Base-by-base conservation (phyloP, 495 filamentous ascomycete species). In the Penicillium simplicissimum region DNA sequence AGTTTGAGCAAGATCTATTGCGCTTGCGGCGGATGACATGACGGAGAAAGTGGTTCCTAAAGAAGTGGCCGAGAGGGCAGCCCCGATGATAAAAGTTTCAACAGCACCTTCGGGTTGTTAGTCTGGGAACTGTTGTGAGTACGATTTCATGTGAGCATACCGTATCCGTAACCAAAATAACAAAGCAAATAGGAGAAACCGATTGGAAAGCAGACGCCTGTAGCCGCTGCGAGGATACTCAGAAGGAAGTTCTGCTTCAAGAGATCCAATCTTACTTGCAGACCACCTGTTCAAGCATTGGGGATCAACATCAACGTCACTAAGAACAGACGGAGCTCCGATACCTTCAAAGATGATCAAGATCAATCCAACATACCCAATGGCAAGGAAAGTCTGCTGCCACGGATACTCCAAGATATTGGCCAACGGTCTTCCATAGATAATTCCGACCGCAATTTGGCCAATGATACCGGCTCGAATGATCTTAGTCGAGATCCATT, bases 281-380 rank as follows among this genome's bases (percentile, higher is more conserved):
- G 65, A 8, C 73, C 73, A 52, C 73, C 73, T 76, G 55, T 48
- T 52, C 35, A 43, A 33, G 54, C 21, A 31, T 40, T 37, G 15
- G 19, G 19, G 4, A 35, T 52, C 17, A 34, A 3, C 8, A 33
- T 52, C 15, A 11, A 52, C 5, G 6, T 13, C 5, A 17, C 17
- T 19, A 8, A 34, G 2, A 25, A 11, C 33, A 35, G 8, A n/a
- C 52, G 42, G 8, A 17, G 11, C 19, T 19, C 42, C 33, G 33
- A 23, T 49, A 75, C 73, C 73, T 61, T 75, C 69, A 38, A 75
- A 75, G 42, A 75, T 75, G 43, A 75, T 75, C 37, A 75, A 36
- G 52, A 76, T 74, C 60, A 74, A 55, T 13, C 73, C 73, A n/a
- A 76, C 62, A 67, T 76, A 76, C 52, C 73, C 73, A 10, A 76